Evolutionary conservation across 1,284 basidiomycete species (phyloP), one percentile per base, ranked within the genome.

Genomic region (Tranzscheliella williamsii): DNA sequence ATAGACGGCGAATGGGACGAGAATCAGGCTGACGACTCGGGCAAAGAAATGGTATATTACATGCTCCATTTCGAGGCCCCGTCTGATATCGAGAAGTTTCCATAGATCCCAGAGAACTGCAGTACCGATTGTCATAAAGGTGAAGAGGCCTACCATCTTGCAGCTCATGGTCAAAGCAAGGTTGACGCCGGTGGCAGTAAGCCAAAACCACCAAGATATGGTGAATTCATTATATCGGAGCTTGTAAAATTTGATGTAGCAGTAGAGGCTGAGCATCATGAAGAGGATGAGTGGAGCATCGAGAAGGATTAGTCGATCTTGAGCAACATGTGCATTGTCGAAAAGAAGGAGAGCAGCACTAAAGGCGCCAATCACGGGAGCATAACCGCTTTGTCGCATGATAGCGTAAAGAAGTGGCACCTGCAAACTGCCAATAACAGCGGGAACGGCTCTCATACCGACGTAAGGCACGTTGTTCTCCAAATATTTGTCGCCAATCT

Each of bases 301-400:
- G 42, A 99, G 85, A 18, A 99, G 84, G 75, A 99, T 97, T 36
- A 99, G 84, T 38, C 95, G 90, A 27, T 91, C 91, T 78, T 99
- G 94, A 1, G 90, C 85, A 72, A 98, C 83, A 78, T 99, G 95
- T 1, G 89, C 94, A 73, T 96, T 99, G 79, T 99, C 95, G 91
- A 97, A 90, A 4, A 94, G 81, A 60, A 98, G 79, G 17, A 98
- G 81, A 40, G 81, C 80, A 1, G 94, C 91, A 35, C 91, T 92
- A 75, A 97, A 91, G 0, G 89, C 85, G 4, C 90, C 86, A 49
- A 96, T 86, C 36, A 90, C 81, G 11, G 90, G 88, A 1, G 92
- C 91, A 78, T 94, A 94, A 6, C 95, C 95, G 52, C 88, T 89
- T 81, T 97, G 91, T 78, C 95, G 88, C 95, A 98, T 97, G 78